Evolutionary conservation across 768 basidiomycete species (phyloP).

Genomic region (Asterophora parasitica): DNA sequence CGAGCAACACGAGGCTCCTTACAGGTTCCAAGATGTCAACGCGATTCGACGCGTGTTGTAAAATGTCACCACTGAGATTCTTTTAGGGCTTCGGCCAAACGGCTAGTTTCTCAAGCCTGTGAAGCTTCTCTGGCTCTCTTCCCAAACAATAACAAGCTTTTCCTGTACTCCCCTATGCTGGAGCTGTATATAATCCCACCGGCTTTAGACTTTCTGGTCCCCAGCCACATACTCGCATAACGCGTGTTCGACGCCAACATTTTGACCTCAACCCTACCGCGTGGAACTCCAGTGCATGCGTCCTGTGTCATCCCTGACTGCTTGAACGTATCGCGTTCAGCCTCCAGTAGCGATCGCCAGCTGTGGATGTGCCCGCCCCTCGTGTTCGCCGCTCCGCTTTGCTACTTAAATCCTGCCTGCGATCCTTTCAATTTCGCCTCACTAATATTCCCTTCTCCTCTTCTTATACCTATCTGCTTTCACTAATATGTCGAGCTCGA

Average conservation of each 20-base stretch:
- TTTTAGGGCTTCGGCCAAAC: conserved; percentile 21
- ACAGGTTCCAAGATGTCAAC: conserved; percentile 34
- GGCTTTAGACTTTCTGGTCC: conserved; percentile 19
- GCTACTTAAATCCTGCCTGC: conserved; percentile 43
- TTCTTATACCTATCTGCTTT: conserved; percentile 55
- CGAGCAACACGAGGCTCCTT: conserved; percentile 31
- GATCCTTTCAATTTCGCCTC: conserved; percentile 42
- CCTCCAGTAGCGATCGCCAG: conserved; percentile 19
- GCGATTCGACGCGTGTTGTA: conserved; percentile 30
- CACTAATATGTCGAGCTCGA: conserved; percentile 67
- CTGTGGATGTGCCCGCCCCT: conserved; percentile 15
- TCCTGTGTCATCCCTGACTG: conserved; percentile 41
- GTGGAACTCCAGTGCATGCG: conserved; percentile 43
- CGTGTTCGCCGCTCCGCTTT: conserved; percentile 28
- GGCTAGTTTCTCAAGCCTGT: conserved; percentile 23
- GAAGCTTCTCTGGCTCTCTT: conserved; percentile 26
- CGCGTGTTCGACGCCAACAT: conserved; percentile 24
- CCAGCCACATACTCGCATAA: conserved; percentile 21
- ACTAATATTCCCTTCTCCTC: conserved; percentile 52
- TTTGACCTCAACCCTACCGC: conserved; percentile 43
- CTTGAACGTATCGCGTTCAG: conserved; percentile 33
- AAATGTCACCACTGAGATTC: conserved; percentile 20
- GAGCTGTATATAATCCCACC: conserved; percentile 16
- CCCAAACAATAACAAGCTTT: conserved; percentile 36
- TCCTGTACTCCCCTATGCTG: conserved; percentile 26